phyloP scores from a whole-genome alignment of 805 yeast species.

The Metschnikowia noctiluminum region DNA sequence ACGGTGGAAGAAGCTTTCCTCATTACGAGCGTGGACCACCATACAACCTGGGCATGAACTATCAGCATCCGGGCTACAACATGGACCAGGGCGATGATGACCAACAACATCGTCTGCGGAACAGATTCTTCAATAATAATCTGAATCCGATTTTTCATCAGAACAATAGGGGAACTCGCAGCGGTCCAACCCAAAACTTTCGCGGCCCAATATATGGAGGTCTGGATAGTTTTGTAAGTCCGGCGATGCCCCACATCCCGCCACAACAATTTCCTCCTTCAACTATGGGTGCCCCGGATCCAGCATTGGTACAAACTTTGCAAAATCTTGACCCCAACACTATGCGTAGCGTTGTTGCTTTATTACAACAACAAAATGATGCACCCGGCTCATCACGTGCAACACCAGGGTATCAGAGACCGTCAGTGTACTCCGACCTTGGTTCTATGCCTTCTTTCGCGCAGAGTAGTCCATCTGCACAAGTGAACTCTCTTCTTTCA shows the following conservation, averaged over 20 bases:
- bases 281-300: background rate
- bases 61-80: background rate
- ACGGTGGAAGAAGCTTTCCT: too few relatives aligned
- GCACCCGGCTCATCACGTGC: background rate
- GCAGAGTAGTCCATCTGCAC: constrained; percentile 10
- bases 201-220: too few relatives aligned
- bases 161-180: background rate
- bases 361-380: constrained; percentile 21
- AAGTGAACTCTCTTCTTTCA: constrained; percentile 12
- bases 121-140: background rate
- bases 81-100: background rate
- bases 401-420: background rate
- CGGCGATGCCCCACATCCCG: background rate
- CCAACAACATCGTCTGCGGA: background rate
- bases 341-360: constrained; percentile 30
- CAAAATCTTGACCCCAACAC: constrained; percentile 31
- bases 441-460: constrained; percentile 1
- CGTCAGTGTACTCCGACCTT: background rate
- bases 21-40: background rate
- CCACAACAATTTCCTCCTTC: background rate
- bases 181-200: background rate
- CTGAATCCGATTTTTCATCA: background rate
- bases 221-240: too few relatives aligned
- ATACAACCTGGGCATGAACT: background rate
- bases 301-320: constrained; percentile 19